Conservation (phyloP, 805 yeast species). For the Yarrowia alimentaria region DNA sequence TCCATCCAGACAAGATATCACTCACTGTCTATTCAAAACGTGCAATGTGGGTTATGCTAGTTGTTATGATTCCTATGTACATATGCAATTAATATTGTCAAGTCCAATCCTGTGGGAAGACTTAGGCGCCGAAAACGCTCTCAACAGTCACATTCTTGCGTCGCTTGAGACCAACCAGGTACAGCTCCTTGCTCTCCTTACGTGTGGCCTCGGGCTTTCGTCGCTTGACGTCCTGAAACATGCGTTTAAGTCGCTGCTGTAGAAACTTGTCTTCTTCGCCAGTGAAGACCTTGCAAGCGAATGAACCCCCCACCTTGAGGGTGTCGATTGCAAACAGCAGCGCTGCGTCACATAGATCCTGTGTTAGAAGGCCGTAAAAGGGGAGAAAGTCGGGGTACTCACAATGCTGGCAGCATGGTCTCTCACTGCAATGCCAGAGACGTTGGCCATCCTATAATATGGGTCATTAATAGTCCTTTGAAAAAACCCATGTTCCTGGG, state of each 20-base stretch:
- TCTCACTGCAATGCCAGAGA: constrained; percentile 73
- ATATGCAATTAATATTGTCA: no score
- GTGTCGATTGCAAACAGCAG: constrained; percentile 68
- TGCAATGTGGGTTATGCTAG: no score
- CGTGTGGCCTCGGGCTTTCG: constrained; percentile 83
- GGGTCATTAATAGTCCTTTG: constrained; percentile 72
- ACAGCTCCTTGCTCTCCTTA: constrained; percentile 75
- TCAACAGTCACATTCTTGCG: constrained; percentile 35
- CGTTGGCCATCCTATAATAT: constrained; percentile 88
- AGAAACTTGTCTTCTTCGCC: constrained; percentile 74
- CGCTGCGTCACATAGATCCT: constrained; percentile 90
- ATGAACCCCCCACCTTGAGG: constrained; percentile 65
- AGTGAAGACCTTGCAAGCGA: constrained; percentile 80
- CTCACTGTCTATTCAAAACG: no score
- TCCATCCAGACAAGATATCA: no score
- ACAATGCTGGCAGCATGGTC: constrained; percentile 83
- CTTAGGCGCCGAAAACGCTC: constrained; percentile 29
- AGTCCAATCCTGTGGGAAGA: no score
- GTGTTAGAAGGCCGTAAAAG: not conserved
- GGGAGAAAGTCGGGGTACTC: constrained; percentile 34
- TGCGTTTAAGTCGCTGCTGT: constrained; percentile 55
- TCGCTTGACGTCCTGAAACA: constrained; percentile 62
- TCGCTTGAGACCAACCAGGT: constrained; percentile 66
- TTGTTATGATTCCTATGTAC: not conserved
- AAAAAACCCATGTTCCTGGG: constrained; percentile 52